A percentile compares a stretch with the other conserved stretches of the same genome.
Evolutionary conservation across 148 eudicot species (phyloP).

Genomic region (Amaranthus cruentus): DNA sequence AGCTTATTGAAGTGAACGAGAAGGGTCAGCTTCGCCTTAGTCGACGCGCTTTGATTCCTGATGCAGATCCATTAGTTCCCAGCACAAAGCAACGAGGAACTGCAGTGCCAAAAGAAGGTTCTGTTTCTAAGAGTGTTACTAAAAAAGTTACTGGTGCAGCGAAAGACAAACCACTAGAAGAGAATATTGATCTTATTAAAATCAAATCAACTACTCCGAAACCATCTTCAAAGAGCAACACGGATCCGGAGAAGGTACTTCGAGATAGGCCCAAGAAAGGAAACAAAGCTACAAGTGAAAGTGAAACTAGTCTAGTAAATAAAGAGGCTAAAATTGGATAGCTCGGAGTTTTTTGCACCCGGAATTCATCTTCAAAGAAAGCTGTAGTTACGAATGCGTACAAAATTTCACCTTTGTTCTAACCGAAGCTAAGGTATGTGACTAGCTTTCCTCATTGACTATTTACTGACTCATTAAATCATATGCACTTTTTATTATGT

Average conservation of each 20-base stretch:
- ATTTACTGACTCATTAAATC: no score
- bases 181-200: conserved; percentile 25
- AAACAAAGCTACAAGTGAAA: conserved; percentile 36
- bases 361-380: not conserved
- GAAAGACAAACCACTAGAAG: conserved; percentile 30
- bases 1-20: conserved; percentile 92
- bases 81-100: conserved; percentile 39
- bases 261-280: conserved; percentile 37
- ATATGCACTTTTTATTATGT: no score
- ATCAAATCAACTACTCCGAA: conserved; percentile 17
- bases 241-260: conserved; percentile 41
- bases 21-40: conserved; percentile 97
- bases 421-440: conserved; percentile 16
- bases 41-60: conserved; percentile 81
- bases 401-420: conserved; percentile 12
- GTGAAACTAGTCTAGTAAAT: conserved; percentile 48
- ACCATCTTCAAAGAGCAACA: conserved; percentile 23
- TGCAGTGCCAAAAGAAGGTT: conserved; percentile 40
- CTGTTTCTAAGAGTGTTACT: conserved; percentile 32
- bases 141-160: conserved; percentile 26
- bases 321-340: conserved; percentile 68
- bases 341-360: not conserved
- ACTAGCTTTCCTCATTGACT: not conserved
- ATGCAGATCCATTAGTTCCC: conserved; percentile 48
- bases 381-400: not conserved